Evolutionary conservation across 345 rosid species (phyloP).

Genomic region (Murraya koenigii): DNA sequence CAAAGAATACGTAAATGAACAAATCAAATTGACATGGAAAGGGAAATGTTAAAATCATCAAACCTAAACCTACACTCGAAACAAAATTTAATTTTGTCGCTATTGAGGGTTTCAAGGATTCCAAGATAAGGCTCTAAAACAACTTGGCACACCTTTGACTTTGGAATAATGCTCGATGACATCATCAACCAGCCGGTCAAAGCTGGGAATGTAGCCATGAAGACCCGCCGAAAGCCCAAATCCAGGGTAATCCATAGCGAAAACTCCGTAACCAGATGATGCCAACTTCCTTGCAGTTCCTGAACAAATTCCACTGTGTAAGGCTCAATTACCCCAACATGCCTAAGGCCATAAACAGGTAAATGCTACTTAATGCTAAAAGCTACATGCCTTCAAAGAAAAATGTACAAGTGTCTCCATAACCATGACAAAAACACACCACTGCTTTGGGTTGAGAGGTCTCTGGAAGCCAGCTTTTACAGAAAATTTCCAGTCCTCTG

Average conservation of each 20-base stretch:
- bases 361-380: constrained; percentile 9
- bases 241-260: constrained; percentile 96
- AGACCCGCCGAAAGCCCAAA: constrained; percentile 95
- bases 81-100: not conserved
- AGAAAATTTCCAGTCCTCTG: constrained; percentile 82
- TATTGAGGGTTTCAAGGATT: constrained; percentile 4
- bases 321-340: constrained; percentile 8
- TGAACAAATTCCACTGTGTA: constrained; percentile 26
- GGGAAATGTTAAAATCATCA: not conserved
- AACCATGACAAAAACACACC: constrained; percentile 91
- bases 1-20: not conserved
- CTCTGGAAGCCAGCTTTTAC: constrained; percentile 87
- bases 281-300: constrained; percentile 93
- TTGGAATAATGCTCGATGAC: constrained; percentile 79
- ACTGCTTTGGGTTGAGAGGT: constrained; percentile 57
- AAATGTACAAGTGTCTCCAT: constrained; percentile 97
- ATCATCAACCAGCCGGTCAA: constrained; percentile 75
- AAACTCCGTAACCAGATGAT: constrained; percentile 74
- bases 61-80: not conserved
- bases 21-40: not conserved
- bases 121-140: not conserved
- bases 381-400: constrained; percentile 78
- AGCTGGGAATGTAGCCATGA: constrained; percentile 77
- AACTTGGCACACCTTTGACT: constrained; percentile 59
- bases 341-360: constrained; percentile 11